These are phyloP conservation scores for Moesziomyces antarcticus DNA, from an alignment of 1,284 basidiomycete genomes.

Conservation along the genomic window DNA sequence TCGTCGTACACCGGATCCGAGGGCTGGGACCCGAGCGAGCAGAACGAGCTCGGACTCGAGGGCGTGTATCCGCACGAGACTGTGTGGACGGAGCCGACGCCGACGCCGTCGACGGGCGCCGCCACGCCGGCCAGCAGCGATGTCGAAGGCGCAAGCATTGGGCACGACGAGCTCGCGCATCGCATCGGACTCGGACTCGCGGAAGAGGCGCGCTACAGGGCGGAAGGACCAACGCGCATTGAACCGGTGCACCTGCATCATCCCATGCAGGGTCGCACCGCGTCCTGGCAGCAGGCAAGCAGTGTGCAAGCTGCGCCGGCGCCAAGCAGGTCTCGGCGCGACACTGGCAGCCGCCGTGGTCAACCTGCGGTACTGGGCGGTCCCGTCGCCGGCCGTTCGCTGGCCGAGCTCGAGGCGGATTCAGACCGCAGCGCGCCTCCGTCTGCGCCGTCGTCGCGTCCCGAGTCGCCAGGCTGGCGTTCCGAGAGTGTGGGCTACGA, in stretches of 20 bases:
- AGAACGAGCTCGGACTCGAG: slow-evolving; percentile 43
- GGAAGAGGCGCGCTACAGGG: neutral
- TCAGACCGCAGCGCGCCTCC: slow-evolving; percentile 26
- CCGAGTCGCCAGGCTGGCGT: slow-evolving; percentile 25
- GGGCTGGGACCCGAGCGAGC: slow-evolving; percentile 21
- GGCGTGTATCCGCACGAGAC: slow-evolving; percentile 50
- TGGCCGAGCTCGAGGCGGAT: slow-evolving; percentile 41
- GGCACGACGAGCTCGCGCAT: slow-evolving; percentile 18
- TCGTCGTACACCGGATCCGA: slow-evolving; percentile 30
- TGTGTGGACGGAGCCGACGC: slow-evolving; percentile 33
- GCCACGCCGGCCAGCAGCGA: slow-evolving; percentile 39
- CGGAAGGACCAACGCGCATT: neutral
- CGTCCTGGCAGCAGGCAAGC: slow-evolving; percentile 5
- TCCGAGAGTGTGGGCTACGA: slow-evolving; percentile 12
- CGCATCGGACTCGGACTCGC: slow-evolving; percentile 25
- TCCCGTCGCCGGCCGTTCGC: slow-evolving; percentile 14
- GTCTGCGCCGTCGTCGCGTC: slow-evolving; percentile 24
- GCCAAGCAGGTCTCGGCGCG: neutral
- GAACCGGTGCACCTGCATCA: slow-evolving; percentile 33
- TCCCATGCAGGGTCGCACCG: slow-evolving; percentile 4
- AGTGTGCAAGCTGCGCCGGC: slow-evolving; percentile 1
- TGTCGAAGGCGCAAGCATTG: slow-evolving; percentile 12
- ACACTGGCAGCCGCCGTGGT: neutral
- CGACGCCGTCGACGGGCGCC: slow-evolving; percentile 39
- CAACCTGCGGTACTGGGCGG: neutral